Percentiles rank a stretch among this genome's conserved stretches.
phyloP scores from a whole-genome alignment of 108 stramenopile species.

The Cyclotella cryptica region DNA sequence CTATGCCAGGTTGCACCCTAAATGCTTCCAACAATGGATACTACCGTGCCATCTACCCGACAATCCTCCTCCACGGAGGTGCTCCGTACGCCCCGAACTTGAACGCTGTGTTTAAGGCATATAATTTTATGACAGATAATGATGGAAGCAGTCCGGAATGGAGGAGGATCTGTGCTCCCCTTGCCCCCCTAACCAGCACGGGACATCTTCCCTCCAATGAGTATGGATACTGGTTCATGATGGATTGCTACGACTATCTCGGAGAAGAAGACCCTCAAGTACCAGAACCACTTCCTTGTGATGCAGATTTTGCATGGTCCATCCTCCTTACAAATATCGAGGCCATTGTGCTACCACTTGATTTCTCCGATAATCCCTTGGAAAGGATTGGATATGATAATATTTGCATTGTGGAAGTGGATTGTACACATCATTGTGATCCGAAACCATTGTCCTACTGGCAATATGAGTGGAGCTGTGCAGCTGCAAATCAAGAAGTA shows the following conservation, averaged over 20 bases:
- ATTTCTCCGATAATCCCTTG: neutral
- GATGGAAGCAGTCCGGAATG: conserved; percentile 3
- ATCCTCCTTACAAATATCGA: neutral
- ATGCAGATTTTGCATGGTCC: neutral
- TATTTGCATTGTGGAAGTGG: neutral
- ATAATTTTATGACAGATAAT: neutral
- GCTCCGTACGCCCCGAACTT: too few relatives aligned
- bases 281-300: too few relatives aligned
- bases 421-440: too few relatives aligned
- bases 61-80: neutral
- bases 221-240: conserved; percentile 3
- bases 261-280: neutral
- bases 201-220: conserved; percentile 10
- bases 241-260: neutral
- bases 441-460: too few relatives aligned
- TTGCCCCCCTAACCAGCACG: neutral
- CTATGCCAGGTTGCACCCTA: neutral
- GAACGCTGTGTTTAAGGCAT: neutral
- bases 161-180: conserved; percentile 6
- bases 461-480: too few relatives aligned
- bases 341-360: neutral
- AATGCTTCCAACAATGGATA: neutral
- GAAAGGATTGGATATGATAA: conserved; percentile 8
- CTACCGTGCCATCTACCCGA: neutral
- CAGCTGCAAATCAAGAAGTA: too few relatives aligned